These are phyloP conservation scores for Mortierella alpina DNA, from an alignment of 192 early-diverging fungal genomes.

Conservation along the genomic window DNA sequence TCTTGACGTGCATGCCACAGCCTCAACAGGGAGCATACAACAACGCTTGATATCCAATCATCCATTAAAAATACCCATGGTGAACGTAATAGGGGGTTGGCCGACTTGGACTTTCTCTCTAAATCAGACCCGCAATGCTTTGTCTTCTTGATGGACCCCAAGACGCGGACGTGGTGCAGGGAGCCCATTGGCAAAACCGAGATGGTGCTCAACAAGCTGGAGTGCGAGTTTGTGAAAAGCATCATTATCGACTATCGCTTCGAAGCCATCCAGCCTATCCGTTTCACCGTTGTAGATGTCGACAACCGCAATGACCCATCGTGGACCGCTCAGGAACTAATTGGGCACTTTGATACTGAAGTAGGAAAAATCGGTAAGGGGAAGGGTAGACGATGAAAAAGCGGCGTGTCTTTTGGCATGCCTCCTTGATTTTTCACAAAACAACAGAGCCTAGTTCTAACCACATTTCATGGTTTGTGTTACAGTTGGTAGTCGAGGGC, in stretches of 20 bases:
- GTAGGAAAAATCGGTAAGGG: slow-evolving; percentile 53
- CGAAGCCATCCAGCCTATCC: slow-evolving; percentile 57
- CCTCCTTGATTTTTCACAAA: not conserved
- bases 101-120: slow-evolving; percentile 53
- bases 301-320: slow-evolving; percentile 50
- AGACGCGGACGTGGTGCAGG: slow-evolving; percentile 46
- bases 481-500: slow-evolving; percentile 50
- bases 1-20: not conserved
- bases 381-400: not conserved
- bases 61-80: too few species aligned
- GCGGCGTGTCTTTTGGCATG: too few species aligned
- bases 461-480: not conserved
- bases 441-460: not conserved
- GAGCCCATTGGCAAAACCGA: slow-evolving; percentile 56
- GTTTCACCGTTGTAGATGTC: slow-evolving; percentile 54
- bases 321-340: slow-evolving; percentile 53
- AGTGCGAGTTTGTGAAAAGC: slow-evolving; percentile 63
- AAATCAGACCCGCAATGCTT: slow-evolving; percentile 55
- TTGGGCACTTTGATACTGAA: slow-evolving; percentile 58
- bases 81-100: slow-evolving; percentile 17
- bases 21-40: not conserved
- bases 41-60: not conserved
- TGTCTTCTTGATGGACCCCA: slow-evolving; percentile 46
- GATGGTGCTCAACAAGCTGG: slow-evolving; percentile 59
- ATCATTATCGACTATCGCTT: slow-evolving; percentile 62